Evolutionary conservation across 192 early-diverging fungal genomes (phyloP), one percentile per base, ranked within the genome.

Genomic region (Umbelopsis sp.): DNA sequence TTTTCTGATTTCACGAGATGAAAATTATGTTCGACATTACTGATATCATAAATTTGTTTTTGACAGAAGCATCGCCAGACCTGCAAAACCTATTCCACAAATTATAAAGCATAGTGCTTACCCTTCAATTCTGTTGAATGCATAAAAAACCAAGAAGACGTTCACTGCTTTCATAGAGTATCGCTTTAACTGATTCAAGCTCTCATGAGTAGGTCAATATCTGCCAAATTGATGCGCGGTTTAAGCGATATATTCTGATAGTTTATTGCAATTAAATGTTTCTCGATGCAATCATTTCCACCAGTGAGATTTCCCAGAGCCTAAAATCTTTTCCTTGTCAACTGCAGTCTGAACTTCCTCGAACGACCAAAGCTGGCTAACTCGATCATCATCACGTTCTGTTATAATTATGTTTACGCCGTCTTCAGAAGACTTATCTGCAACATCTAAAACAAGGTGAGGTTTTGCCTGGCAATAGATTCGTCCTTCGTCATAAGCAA

Each of bases 331-430:
- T 12, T 61, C 55, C 30, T 61, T 61, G 55, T 61, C 55, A 16
- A 61, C 18, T 16, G 55, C 18, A 35, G 27, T 30, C 16, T 61
- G 55, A 18, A 61, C 30, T 12, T 35, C 55, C 16, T 61, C 55
- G 25, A 61, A 61, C 13, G 55, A 27, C 55, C 55, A 61, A 2
- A 61, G 12, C 16, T 61, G 55, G 30, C 55, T 61, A 18, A 61
- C 55, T 35, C 55, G 25, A n/a, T 61, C 55, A 61, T 61, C 55
- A n/a, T 61, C 55, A 18, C 55, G 55, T 35, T 61, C 55, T 35
- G 27, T 61, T 35, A 61, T 35, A 30, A 61, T 35, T 13, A 61
- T 35, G 4, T 61, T 30, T 25, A 61, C 27, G 16, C 55, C 55
- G 12, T 61, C 55, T 0, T 61, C 55, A 27, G 55, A 61, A 15